Percentiles rank a stretch among this genome's conserved stretches.
These are phyloP conservation scores for Zopfochytrium polystomum DNA, from an alignment of 371 early-diverging fungal genomes.

Conservation along the genomic window DNA sequence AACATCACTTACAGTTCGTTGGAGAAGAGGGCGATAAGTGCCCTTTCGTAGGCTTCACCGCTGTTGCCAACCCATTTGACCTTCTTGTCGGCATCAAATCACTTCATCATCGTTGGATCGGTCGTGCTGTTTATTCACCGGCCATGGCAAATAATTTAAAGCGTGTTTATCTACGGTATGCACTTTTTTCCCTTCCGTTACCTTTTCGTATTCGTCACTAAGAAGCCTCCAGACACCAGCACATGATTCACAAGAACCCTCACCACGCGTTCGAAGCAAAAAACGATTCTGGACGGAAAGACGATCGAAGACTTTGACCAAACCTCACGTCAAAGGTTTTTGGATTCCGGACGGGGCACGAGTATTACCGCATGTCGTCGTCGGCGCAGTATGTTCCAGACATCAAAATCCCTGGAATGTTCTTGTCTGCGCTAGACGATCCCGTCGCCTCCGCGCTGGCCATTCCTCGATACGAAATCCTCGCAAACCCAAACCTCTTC, in stretches of 20 bases:
- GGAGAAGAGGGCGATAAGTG: conserved; percentile 80
- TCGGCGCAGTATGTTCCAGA: conserved; percentile 68
- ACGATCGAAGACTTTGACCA: conserved; percentile 78
- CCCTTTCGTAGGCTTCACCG: conserved; percentile 69
- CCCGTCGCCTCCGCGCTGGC: conserved; percentile 72
- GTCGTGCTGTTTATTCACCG: conserved; percentile 61
- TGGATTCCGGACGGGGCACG: conserved; percentile 73
- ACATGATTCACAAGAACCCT: conserved; percentile 45
- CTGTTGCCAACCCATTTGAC: conserved; percentile 85
- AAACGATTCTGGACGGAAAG: not conserved
- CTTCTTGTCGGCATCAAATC: conserved; percentile 39
- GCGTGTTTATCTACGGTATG: conserved; percentile 51
- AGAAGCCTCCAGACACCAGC: conserved; percentile 41
- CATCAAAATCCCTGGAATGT: conserved; percentile 36
- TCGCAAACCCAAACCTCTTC: conserved; percentile 75
- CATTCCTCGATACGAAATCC: conserved; percentile 73
- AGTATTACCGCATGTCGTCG: conserved; percentile 80
- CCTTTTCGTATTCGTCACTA: too few species aligned
- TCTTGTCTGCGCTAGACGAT: conserved; percentile 76
- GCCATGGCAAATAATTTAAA: conserved; percentile 71
- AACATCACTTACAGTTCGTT: conserved; percentile 51
- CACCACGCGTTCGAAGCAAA: conserved; percentile 3
- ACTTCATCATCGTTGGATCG: conserved; percentile 52
- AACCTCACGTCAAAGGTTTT: too few species aligned
- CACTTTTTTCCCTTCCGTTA: not conserved